These are phyloP conservation scores for Kluyveromyces wickerhamii DNA, from an alignment of 805 yeast species.

Conservation along the genomic window DNA sequence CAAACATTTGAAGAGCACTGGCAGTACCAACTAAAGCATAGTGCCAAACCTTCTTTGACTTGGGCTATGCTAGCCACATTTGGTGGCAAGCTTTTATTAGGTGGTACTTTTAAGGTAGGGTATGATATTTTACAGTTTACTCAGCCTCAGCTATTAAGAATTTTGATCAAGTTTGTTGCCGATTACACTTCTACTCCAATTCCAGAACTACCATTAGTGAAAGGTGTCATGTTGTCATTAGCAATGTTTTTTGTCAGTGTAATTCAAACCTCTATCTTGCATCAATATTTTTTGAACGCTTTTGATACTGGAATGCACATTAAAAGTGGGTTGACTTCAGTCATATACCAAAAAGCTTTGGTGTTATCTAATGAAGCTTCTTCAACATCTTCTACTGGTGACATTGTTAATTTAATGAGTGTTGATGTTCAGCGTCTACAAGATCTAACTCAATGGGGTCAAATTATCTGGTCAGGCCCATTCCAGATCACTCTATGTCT, in stretches of 20 bases:
- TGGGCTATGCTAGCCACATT: conserved; percentile 61
- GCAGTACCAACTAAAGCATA: conserved; percentile 47
- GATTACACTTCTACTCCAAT: conserved; percentile 33
- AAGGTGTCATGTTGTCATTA: conserved; percentile 66
- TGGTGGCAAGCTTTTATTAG: conserved; percentile 62
- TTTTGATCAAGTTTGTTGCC: conserved; percentile 53
- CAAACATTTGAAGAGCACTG: conserved; percentile 48
- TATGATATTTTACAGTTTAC: conserved; percentile 77
- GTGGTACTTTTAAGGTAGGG: conserved; percentile 60
- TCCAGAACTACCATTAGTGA: conserved; percentile 51
- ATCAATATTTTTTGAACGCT: conserved; percentile 70
- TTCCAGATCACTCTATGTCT: conserved; percentile 77
- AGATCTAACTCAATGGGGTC: conserved; percentile 70
- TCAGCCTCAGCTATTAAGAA: conserved; percentile 78
- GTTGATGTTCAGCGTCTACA: conserved; percentile 88
- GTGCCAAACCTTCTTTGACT: conserved; percentile 39
- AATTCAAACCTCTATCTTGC: conserved; percentile 68
- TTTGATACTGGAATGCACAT: conserved; percentile 73
- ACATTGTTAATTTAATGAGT: conserved; percentile 88
- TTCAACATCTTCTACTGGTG: conserved; percentile 74
- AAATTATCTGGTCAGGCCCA: conserved; percentile 88
- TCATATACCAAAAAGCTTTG: conserved; percentile 61
- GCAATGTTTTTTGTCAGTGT: conserved; percentile 71
- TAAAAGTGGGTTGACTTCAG: conserved; percentile 58
- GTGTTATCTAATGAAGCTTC: conserved; percentile 65